Evolutionary conservation across 108 stramenopile genomes (phyloP), one percentile per base, ranked within the genome.

Genomic region (Aurantiochytrium sp.): DNA sequence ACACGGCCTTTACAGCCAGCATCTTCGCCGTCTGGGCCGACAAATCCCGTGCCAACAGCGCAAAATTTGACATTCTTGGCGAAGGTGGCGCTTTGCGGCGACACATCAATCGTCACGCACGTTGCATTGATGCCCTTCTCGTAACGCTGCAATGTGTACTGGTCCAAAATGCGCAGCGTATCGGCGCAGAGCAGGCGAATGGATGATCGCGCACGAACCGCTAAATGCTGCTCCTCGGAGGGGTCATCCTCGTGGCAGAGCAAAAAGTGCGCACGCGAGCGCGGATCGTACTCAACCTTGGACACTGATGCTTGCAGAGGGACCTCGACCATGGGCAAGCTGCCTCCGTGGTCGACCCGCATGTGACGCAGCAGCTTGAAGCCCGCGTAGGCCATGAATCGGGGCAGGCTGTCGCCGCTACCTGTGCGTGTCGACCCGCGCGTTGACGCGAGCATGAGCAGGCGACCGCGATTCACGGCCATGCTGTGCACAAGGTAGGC

Each of bases 131-230:
- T 83, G 2, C 49, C 76, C 76, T 53, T 83, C 23, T 83, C 76
- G 51, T 53, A 53, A 21, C 76, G 76, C 76, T 53, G 45, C 18
- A 83, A 35, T 6, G 49, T 83, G 76, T 83, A 83, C 51, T 83
- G 76, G 4, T 83, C 49, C 49, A 53, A 25, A 23, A 83, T 28
- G 51, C 49, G 45, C 10, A 83, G 51, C 49, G 76, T 83, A 4
- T 83, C 76, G n/a, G 76, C 76, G 28, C 76, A 83, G 19, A 83
- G n/a, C 8, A 83, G 76, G n/a, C 76, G 45, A 45, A 83, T 83
- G 51, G 51, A 53, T 0, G 49, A 53, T 53, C 51, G 45, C 51
- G 76, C 44, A 45, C 76, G 76, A 4, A 83, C 76, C n/a, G 76
- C 76, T 6, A 83, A 23, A 12, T 47, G 49, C n/a, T 12, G 44